Base-by-base conservation (phyloP, 2,329 filamentous ascomycete genomes). In the Erysiphe neolycopersici region DNA sequence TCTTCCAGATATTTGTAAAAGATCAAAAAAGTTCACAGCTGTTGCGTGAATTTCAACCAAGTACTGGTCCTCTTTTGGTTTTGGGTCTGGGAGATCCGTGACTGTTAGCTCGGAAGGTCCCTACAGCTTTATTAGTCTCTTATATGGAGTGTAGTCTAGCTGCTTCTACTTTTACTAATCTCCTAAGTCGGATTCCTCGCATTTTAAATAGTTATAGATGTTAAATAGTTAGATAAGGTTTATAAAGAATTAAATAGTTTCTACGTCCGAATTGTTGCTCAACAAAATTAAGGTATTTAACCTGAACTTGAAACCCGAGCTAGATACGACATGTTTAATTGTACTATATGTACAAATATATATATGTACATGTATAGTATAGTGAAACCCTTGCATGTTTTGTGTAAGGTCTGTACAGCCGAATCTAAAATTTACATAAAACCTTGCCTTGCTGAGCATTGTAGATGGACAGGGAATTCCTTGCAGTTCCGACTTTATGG, bases 1-100 rank as follows among this genome's bases (percentile, higher is more conserved):
- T 70, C 91, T 92, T 45, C 87, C 87, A 56, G 83, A 78, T 56
- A 94, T 83, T 58, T 95, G 87, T 44, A 95, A 73, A 46, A 93
- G 79, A 59, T 95, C 87, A 65, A 94, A 95, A 69, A 95, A 95
- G 64, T 95, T 95, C 54, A 82, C 81, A 17, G 83, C 87, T 0
- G 79, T 71, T 40, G 87, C 82, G 60, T 83, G 80, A 54, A 95
- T 79, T 55, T 76, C 71, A 57, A 95, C 79, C 49, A 91, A 67
- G 59, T 94, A 95, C 62, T 93, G 73, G 55, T 79, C 64, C 30
- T 73, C 61, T 9, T 67, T 65, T 1, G 84, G 81, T 1, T 63
- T 62, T 0, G 83, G 85, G 44, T 84, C 80, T 16, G 83, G 74
- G 13, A 93, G 69, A 18, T 72, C 67, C 16, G 72, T 68, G 50